These are phyloP conservation scores for Candida michaelii DNA, from an alignment of 805 yeast species.

Conservation along the genomic window DNA sequence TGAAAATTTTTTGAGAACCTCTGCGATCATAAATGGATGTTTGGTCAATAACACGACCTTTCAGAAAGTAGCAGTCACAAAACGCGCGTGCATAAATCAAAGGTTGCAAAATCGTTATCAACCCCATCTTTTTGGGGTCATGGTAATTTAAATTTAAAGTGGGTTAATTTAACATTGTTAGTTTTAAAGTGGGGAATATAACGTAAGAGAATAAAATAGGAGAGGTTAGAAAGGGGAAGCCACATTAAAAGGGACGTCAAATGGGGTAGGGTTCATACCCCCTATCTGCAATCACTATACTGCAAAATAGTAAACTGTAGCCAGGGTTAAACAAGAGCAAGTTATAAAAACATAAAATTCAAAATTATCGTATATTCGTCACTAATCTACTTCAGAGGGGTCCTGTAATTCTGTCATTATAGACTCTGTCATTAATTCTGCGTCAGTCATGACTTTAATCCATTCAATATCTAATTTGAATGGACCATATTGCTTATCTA, in stretches of 20 bases:
- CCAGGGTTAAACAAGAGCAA: too few species aligned
- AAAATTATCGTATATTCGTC: neutral
- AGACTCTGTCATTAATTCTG: conserved; percentile 24
- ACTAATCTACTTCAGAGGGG: neutral
- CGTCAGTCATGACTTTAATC: conserved; percentile 66
- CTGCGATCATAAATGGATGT: too few species aligned
- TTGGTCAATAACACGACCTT: too few species aligned
- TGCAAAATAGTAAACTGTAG: too few species aligned
- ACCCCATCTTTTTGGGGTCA: conserved; percentile 7
- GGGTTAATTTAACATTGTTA: neutral
- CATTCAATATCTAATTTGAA: conserved; percentile 68
- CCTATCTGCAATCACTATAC: too few species aligned
- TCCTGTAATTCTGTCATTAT: neutral
- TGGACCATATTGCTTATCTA: conserved; percentile 78
- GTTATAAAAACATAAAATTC: too few species aligned
- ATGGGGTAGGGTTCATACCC: neutral
- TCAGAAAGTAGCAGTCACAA: neutral
- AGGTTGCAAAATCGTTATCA: conserved; percentile 5
- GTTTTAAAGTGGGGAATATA: conserved; percentile 5
- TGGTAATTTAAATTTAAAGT: conserved; percentile 1
- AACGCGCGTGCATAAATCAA: neutral
- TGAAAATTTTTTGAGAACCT: conserved; percentile 7
- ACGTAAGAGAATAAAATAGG: neutral
- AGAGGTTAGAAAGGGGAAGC: neutral
- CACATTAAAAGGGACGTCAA: neutral